phyloP scores from a whole-genome alignment of 2,329 filamentous ascomycete species.

The Aspergillus sp. region DNA sequence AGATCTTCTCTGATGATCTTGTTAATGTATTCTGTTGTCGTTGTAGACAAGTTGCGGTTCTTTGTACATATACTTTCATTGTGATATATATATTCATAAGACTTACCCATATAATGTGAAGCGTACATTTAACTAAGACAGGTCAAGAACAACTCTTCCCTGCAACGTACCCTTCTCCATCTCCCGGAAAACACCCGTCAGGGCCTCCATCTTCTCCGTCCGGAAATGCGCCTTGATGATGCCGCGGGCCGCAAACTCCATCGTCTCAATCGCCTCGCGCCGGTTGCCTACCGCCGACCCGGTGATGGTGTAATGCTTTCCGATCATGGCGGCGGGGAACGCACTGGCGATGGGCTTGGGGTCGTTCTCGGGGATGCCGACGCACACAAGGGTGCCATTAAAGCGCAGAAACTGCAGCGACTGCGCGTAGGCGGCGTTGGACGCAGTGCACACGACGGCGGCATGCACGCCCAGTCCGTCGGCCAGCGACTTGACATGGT shows the following conservation, averaged over 20 bases:
- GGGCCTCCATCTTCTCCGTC: conserved; percentile 47
- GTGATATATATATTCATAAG: no score
- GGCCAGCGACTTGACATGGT: conserved; percentile 57
- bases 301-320: conserved; percentile 45
- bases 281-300: conserved; percentile 52
- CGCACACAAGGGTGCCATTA: conserved; percentile 51
- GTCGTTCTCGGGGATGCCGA: conserved; percentile 51
- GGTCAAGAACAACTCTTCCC: conserved; percentile 49
- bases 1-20: no score
- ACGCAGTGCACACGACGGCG: conserved; percentile 56
- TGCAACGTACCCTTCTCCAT: conserved; percentile 45
- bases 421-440: conserved; percentile 52
- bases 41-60: no score
- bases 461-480: conserved; percentile 59
- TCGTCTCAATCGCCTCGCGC: conserved; percentile 48
- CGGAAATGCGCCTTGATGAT: conserved; percentile 46
- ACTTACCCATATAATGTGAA: neutral
- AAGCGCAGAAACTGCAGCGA: conserved; percentile 47
- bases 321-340: conserved; percentile 42
- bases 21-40: no score
- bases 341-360: conserved; percentile 45
- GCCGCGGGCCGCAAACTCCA: conserved; percentile 49
- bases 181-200: conserved; percentile 46
- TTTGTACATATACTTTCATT: no score
- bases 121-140: conserved; percentile 23